A percentile compares a stretch with the other conserved stretches of the same genome.
Evolutionary conservation across 1,139 yeast species (phyloP).

Genomic region (Taphrina betulina): DNA sequence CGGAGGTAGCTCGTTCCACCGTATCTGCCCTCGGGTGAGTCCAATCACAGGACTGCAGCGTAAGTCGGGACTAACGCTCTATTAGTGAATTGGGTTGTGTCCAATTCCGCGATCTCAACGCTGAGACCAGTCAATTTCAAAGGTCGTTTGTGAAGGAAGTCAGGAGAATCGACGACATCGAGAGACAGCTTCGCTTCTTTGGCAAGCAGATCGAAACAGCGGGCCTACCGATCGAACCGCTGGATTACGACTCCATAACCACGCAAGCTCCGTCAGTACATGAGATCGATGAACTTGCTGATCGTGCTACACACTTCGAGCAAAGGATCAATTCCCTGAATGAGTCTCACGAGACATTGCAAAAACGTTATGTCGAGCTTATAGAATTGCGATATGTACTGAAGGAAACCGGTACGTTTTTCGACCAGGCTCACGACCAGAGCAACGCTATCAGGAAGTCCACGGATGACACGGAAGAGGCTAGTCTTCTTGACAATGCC

Average conservation of each 20-base stretch:
- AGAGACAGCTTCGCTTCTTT: constrained; percentile 56
- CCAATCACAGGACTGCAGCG: background rate
- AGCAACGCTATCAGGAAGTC: constrained; percentile 31
- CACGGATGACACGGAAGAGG: constrained; percentile 43
- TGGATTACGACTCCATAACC: constrained; percentile 40
- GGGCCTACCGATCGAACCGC: constrained; percentile 41
- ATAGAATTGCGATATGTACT: constrained; percentile 68
- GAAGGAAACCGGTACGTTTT: constrained; percentile 66
- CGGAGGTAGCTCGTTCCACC: constrained; percentile 83
- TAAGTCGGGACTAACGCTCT: too few relatives aligned
- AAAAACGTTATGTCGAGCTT: constrained; percentile 56
- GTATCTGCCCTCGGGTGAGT: constrained; percentile 68
- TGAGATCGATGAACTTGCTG: constrained; percentile 73
- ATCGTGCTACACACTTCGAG: constrained; percentile 63
- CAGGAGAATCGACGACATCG: constrained; percentile 62
- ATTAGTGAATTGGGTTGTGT: constrained; percentile 62
- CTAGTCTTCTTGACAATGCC: constrained; percentile 42
- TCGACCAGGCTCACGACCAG: constrained; percentile 46
- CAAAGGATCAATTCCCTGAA: constrained; percentile 58
- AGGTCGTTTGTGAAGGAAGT: constrained; percentile 82
- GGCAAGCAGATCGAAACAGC: constrained; percentile 42
- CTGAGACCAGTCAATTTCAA: constrained; percentile 76
- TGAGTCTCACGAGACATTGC: constrained; percentile 56
- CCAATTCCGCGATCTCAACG: constrained; percentile 87
- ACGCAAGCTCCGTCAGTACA: constrained; percentile 53